Conservation (phyloP, 2,329 filamentous ascomycete species). For the Sordariomycetes sp. region DNA sequence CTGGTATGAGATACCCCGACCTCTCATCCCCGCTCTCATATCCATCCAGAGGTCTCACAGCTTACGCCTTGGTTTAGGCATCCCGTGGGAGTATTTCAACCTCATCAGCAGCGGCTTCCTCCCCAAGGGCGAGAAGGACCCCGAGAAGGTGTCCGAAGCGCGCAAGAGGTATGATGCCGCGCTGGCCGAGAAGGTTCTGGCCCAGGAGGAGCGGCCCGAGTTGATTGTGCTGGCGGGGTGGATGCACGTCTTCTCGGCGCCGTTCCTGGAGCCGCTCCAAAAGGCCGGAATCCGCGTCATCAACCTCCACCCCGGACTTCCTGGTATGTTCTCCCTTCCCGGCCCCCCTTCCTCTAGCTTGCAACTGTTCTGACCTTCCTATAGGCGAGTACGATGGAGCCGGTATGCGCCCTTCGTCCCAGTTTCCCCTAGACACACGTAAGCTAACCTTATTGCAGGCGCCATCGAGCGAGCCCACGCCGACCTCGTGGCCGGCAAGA, state of each 20-base stretch:
- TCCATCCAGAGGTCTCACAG: not conserved
- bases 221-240: constrained; percentile 75
- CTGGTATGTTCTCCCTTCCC: constrained; percentile 10
- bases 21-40: not conserved
- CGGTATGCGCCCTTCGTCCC: constrained; percentile 15
- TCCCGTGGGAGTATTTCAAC: constrained; percentile 74
- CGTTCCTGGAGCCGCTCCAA: constrained; percentile 60
- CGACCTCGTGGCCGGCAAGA: constrained; percentile 54
- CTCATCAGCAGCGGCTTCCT: constrained; percentile 61
- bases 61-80: constrained; percentile 22
- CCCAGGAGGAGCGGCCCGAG: constrained; percentile 45
- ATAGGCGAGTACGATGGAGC: constrained; percentile 66
- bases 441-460: not conserved
- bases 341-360: not conserved
- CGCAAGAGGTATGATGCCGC: constrained; percentile 65
- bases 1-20: constrained; percentile 11
- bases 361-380: not conserved
- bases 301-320: constrained; percentile 59
- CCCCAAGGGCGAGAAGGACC: constrained; percentile 48
- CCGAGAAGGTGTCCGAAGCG: constrained; percentile 39
- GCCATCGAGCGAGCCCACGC: constrained; percentile 72
- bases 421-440: not conserved
- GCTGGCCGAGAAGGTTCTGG: constrained; percentile 56
- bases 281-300: constrained; percentile 57
- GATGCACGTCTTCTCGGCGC: constrained; percentile 70